These are phyloP conservation scores for Litsea cubeba DNA, from an alignment of 164 flowering plant species.

Conservation along the genomic window DNA sequence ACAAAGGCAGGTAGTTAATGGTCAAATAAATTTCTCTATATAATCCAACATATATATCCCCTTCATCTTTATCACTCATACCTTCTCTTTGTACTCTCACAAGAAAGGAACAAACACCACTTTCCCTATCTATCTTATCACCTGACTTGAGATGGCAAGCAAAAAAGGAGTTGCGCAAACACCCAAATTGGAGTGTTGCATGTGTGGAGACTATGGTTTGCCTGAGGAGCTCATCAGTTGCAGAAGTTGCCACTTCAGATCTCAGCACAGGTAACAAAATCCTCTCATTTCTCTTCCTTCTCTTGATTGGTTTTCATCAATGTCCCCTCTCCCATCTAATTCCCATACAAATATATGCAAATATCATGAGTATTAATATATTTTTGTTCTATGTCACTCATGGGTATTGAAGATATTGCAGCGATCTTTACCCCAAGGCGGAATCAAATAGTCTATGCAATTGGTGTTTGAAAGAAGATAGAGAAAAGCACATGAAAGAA, in stretches of 20 bases:
- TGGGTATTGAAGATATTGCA: constrained; percentile 23
- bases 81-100: no score
- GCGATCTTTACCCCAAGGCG: constrained; percentile 31
- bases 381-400: neutral
- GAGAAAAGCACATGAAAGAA: constrained; percentile 6
- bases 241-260: constrained; percentile 21
- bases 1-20: no score
- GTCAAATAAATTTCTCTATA: no score
- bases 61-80: no score
- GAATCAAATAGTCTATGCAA: constrained; percentile 22
- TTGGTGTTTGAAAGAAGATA: constrained; percentile 26
- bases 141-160: neutral
- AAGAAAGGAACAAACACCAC: no score
- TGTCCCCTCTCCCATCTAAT: neutral
- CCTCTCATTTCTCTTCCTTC: neutral
- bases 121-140: neutral
- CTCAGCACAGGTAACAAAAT: constrained; percentile 24
- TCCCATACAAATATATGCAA: no score
- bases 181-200: constrained; percentile 22
- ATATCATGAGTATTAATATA: neutral
- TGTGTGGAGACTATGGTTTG: constrained; percentile 32
- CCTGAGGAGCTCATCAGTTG: constrained; percentile 23
- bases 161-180: neutral
- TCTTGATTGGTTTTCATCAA: neutral
- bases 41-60: no score